Evolutionary conservation across 768 basidiomycete species (phyloP), one percentile per base, ranked within the genome.

Genomic region (Phaffia tasmanica): DNA sequence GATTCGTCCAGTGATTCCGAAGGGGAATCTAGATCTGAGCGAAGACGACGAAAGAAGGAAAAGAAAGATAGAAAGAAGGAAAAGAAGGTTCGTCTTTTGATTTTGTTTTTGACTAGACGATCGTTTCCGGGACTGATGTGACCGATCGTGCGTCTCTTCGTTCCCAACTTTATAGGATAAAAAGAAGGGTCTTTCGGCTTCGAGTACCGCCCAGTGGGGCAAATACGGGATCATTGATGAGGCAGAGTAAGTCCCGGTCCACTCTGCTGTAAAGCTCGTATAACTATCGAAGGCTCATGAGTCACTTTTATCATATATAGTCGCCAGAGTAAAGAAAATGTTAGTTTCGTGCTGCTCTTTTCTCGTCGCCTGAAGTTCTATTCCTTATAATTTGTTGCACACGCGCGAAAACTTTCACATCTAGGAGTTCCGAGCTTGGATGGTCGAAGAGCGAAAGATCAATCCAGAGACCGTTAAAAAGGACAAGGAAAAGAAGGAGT

Each of bases 401-500:
- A 27, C 57, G n/a, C 35, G 35, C 14, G 29, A 27, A 14, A 14
- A 32, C 4, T 21, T 35, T 16, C 27, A 14, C 29, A 1, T 50
- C 23, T 57, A 85, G 68, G 92, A 95, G 77, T 95, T 94, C 75
- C 82, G 88, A 62, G 83, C 87, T 2, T 95, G 92, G 92, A 83
- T 94, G 4, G 84, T 95, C 16, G 92, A 95, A 75, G 92, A 95
- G 74, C 84, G 88, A 56, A 88, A 86, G 74, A 80, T 90, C 71
- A 94, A 94, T 73, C 90, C 91, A 0, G 92, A 94, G 77, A 86
- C 86, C 3, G 80, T 91, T 56, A 81, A 86, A 18, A 92, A 89
- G 72, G 89, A 93, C 58, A 86, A 86, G 70, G 85, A 83, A 68
- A 86, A 84, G 77, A 91, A 89, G 72, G 87, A 91, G 73, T 95